phyloP scores from a whole-genome alignment of 306 rosid genomes.

The Quercus engelmannii region DNA sequence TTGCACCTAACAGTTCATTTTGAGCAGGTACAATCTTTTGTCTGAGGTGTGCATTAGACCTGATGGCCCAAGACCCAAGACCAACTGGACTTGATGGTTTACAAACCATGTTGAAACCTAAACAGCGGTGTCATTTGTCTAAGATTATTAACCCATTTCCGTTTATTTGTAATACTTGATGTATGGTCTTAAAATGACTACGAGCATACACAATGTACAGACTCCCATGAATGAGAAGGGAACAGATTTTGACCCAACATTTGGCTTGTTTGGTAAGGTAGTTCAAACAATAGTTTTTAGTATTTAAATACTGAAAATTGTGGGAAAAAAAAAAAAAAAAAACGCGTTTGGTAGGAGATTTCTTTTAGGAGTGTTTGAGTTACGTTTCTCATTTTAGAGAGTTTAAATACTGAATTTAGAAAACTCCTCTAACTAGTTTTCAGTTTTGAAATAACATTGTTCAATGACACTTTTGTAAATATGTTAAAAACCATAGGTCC shows the following conservation, averaged over 20 bases:
- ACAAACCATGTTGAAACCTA: neutral
- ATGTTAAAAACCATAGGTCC: too few species aligned
- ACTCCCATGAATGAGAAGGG: neutral
- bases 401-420: too few species aligned
- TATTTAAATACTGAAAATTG: too few species aligned
- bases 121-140: neutral
- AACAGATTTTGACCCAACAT: neutral
- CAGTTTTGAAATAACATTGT: too few species aligned
- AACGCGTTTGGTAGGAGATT: too few species aligned
- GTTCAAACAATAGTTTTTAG: too few species aligned
- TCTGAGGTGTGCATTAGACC: neutral
- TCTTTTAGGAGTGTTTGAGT: too few species aligned
- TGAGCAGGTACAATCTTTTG: neutral
- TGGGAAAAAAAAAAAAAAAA: too few species aligned
- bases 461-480: too few species aligned
- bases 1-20: neutral
- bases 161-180: neutral
- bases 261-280: neutral
- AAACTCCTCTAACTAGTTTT: rapidly evolving
- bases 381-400: too few species aligned
- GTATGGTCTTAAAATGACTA: neutral
- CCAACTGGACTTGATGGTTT: neutral
- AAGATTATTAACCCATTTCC: neutral
- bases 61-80: neutral
- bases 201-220: neutral